A percentile compares a stretch with the other conserved stretches of the same genome.
Evolutionary conservation across 306 rosid genomes (phyloP).

Genomic region (Dalbergia oliveri): DNA sequence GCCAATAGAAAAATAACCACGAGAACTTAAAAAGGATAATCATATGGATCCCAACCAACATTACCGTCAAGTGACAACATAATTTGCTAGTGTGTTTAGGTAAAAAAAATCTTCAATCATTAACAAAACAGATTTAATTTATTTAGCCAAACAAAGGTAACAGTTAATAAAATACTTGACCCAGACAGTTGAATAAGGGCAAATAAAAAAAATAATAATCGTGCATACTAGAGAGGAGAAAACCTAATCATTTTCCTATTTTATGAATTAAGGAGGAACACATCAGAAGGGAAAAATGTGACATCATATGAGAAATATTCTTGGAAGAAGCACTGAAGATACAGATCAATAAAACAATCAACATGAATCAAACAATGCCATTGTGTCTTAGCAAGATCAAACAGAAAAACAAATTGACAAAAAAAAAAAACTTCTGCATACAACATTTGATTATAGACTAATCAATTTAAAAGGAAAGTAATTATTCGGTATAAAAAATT

Average conservation of each 20-base stretch:
- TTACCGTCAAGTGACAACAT: background rate
- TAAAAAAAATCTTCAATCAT: conserved; percentile 11
- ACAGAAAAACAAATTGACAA: background rate
- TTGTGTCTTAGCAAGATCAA: background rate
- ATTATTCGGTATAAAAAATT: background rate
- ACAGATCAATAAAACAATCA: background rate
- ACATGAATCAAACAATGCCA: too few species aligned
- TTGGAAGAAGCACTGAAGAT: background rate
- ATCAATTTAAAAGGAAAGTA: background rate
- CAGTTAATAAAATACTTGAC: background rate
- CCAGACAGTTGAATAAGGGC: background rate
- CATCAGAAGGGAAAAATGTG: background rate
- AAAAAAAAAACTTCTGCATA: background rate
- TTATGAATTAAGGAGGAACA: background rate
- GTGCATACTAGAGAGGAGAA: background rate
- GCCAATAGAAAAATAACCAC: background rate
- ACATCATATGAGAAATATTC: background rate
- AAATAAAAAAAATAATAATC: background rate
- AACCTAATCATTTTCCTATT: too few species aligned
- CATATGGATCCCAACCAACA: background rate
- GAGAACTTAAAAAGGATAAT: background rate
- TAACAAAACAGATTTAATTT: background rate
- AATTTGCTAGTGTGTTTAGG: too few species aligned
- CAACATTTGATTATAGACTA: background rate
- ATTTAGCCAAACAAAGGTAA: background rate